A percentile compares a stretch with the other conserved stretches of the same genome.
These are phyloP conservation scores for Truncatella angustata DNA, from an alignment of 2,329 filamentous ascomycete species.

Conservation along the genomic window DNA sequence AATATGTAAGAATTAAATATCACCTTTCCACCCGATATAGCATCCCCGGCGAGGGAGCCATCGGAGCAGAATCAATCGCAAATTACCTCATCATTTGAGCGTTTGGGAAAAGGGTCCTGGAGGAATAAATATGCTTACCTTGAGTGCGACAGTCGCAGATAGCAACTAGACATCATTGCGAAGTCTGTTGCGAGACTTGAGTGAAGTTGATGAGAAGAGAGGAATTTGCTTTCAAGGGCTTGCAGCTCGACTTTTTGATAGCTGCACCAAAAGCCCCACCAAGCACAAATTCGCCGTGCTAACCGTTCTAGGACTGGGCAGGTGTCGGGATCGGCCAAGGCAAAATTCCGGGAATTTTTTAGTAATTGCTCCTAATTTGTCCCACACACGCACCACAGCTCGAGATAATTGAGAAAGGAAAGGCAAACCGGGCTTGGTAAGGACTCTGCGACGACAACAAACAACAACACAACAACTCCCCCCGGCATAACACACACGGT, in stretches of 20 bases:
- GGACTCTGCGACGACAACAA: slow-evolving; percentile 17
- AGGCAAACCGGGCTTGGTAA: slow-evolving; percentile 19
- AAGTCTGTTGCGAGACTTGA: too few relatives aligned
- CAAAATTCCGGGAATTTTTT: slow-evolving; percentile 17
- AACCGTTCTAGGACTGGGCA: background rate
- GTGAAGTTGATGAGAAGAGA: background rate
- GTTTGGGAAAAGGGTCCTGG: slow-evolving; percentile 12
- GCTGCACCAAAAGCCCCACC: background rate
- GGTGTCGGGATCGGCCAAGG: background rate
- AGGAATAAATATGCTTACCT: slow-evolving; percentile 10
- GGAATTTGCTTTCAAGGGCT: background rate
- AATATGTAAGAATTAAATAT: slow-evolving; percentile 99
- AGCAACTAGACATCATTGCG: background rate
- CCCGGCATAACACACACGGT: slow-evolving; percentile 21
- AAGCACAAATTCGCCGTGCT: background rate
- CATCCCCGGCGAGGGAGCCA: slow-evolving; percentile 91
- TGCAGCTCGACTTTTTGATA: background rate
- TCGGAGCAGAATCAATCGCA: slow-evolving; percentile 88
- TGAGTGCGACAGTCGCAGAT: too few relatives aligned
- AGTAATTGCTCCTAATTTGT: slow-evolving; percentile 10
- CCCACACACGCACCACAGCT: slow-evolving; percentile 20
- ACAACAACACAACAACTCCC: slow-evolving; percentile 21
- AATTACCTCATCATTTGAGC: slow-evolving; percentile 90
- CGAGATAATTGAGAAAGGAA: slow-evolving; percentile 16
- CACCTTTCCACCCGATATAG: slow-evolving; percentile 74